These are phyloP conservation scores for Colletotrichum ledebouriae DNA, from an alignment of 2,329 filamentous ascomycete species.

Conservation along the genomic window DNA sequence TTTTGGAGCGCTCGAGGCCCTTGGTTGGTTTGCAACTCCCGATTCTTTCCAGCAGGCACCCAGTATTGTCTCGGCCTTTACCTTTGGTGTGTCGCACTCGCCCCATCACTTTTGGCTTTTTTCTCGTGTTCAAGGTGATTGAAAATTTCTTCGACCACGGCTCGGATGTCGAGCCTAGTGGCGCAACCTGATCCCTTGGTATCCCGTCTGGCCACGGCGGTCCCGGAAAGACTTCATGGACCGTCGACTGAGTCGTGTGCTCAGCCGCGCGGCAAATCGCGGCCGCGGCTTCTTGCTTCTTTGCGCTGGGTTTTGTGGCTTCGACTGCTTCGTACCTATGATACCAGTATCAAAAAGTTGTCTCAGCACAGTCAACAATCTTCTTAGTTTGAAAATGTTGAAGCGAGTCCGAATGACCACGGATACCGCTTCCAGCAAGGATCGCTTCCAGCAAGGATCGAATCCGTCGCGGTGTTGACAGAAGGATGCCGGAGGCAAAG, in stretches of 20 bases:
- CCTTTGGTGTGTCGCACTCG: constrained; percentile 33
- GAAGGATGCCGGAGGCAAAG: not conserved
- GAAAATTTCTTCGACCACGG: constrained; percentile 17
- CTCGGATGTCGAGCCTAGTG: not conserved
- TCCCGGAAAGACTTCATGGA: constrained; percentile 15
- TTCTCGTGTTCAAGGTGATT: constrained; percentile 4
- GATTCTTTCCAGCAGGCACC: constrained; percentile 22
- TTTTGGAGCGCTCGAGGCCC: constrained; percentile 31
- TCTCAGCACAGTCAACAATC: constrained; percentile 7
- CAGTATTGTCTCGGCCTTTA: constrained; percentile 32
- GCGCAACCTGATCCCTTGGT: not conserved
- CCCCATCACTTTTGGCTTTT: not conserved
- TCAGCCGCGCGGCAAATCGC: constrained; percentile 37
- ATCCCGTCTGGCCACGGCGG: constrained; percentile 7
- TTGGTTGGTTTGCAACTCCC: constrained; percentile 15
- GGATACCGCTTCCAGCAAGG: not conserved
- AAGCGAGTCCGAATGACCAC: not conserved
- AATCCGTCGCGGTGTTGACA: not conserved
- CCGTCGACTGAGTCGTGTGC: constrained; percentile 18
- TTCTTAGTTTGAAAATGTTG: not conserved
- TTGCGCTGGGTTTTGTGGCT: not conserved
- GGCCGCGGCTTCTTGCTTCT: constrained; percentile 26
- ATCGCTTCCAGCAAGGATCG: not conserved
- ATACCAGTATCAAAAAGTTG: not conserved
- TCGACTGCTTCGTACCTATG: not conserved